Conservation (phyloP, 208 protist genomes). For the Balamuthia mandrillaris region DNA sequence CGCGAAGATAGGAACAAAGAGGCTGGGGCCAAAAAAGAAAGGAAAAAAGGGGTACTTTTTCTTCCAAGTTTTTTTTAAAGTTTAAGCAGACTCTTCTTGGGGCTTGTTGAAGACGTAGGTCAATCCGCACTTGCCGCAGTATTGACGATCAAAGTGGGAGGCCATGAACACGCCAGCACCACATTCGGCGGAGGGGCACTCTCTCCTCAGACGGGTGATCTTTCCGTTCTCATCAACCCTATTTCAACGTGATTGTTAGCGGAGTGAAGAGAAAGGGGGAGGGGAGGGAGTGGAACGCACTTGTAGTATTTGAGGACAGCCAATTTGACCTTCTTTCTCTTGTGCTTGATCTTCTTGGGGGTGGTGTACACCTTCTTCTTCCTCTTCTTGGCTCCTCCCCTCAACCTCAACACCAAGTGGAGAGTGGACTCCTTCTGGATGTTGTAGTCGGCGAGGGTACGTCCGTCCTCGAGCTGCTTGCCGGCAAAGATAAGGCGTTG, state of each 20-base stretch:
- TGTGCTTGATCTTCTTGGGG: constrained; percentile 98
- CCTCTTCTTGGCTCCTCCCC: constrained; percentile 98
- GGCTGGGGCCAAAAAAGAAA: no score
- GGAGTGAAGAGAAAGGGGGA: neutral
- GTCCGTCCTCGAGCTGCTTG: constrained; percentile 97
- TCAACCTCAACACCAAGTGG: constrained; percentile 95
- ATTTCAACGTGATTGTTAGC: neutral
- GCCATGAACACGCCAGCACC: constrained; percentile 98
- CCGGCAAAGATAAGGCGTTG: constrained; percentile 88
- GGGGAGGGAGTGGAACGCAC: constrained; percentile 41
- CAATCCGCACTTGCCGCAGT: constrained; percentile 96
- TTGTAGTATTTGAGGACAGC: constrained; percentile 99
- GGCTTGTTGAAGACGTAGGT: constrained; percentile 21
- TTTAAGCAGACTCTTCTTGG: constrained; percentile 1
- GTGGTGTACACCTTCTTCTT: constrained; percentile 99
- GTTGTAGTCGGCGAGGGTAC: constrained; percentile 97
- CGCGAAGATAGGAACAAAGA: no score
- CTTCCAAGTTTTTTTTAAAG: no score
- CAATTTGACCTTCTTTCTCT: constrained; percentile 98
- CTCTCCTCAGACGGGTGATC: constrained; percentile 88
- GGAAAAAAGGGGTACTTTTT: no score
- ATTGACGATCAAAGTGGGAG: constrained; percentile 95
- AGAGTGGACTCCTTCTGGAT: constrained; percentile 99
- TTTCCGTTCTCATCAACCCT: constrained; percentile 91
- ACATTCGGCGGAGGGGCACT: constrained; percentile 92